phyloP scores from a whole-genome alignment of 2,329 filamentous ascomycete species.

The Fusarium irregulare region DNA sequence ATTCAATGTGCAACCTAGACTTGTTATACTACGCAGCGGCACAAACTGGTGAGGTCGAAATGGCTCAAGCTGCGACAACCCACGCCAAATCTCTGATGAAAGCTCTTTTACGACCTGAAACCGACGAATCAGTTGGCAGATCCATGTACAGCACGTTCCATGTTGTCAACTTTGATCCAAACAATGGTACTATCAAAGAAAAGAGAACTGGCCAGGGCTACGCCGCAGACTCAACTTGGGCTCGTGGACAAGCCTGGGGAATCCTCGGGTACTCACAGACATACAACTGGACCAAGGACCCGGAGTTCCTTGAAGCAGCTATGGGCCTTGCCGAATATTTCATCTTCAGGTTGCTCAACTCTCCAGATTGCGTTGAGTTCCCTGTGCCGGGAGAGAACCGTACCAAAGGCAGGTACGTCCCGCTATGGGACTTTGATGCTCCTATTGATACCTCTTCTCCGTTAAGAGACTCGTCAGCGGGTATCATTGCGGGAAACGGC shows the following conservation, averaged over 20 bases:
- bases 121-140: slow-evolving; percentile 8
- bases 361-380: slow-evolving; percentile 47
- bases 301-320: slow-evolving; percentile 57
- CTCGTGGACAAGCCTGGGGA: slow-evolving; percentile 64
- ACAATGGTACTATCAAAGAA: slow-evolving; percentile 56
- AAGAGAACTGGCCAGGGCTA: slow-evolving; percentile 63
- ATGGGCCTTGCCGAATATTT: slow-evolving; percentile 63
- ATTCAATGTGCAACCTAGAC: slow-evolving; percentile 56
- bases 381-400: slow-evolving; percentile 17
- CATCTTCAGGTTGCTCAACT: slow-evolving; percentile 53
- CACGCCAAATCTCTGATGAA: slow-evolving; percentile 57
- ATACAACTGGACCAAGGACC: slow-evolving; percentile 60
- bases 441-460: slow-evolving; percentile 50
- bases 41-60: slow-evolving; percentile 43
- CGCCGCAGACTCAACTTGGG: slow-evolving; percentile 60
- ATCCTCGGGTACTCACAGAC: slow-evolving; percentile 63
- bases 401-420: slow-evolving; percentile 45
- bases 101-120: slow-evolving; percentile 56
- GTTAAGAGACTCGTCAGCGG: slow-evolving; percentile 53
- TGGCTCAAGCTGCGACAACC: slow-evolving; percentile 47
- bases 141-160: slow-evolving; percentile 56
- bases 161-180: slow-evolving; percentile 61
- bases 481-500: slow-evolving; percentile 54
- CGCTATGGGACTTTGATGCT: slow-evolving; percentile 61
- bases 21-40: slow-evolving; percentile 52